Evolutionary conservation across 2,329 filamentous ascomycete genomes (phyloP).

Genomic region (Venturia effusa): DNA sequence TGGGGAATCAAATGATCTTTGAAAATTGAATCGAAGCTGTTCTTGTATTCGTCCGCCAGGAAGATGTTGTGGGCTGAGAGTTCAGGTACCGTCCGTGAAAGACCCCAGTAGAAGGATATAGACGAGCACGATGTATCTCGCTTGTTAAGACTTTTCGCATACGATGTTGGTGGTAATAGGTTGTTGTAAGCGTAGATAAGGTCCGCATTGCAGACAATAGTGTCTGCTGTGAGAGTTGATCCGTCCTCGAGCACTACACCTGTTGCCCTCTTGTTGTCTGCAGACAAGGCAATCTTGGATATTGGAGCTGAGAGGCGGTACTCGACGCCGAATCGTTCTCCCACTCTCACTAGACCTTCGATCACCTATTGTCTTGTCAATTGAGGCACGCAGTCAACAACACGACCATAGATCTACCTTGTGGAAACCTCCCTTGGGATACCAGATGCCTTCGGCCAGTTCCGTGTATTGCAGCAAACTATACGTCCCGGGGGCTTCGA

Average conservation of each 20-base stretch:
- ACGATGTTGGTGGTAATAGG: slow-evolving; percentile 46
- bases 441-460: slow-evolving; percentile 66
- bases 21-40: slow-evolving; percentile 69
- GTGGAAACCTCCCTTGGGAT: slow-evolving; percentile 61
- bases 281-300: slow-evolving; percentile 41
- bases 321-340: slow-evolving; percentile 49
- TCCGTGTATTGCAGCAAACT: slow-evolving; percentile 65
- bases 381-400: background rate
- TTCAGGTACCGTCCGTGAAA: slow-evolving; percentile 49
- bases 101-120: slow-evolving; percentile 68
- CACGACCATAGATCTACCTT: slow-evolving; percentile 29
- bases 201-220: slow-evolving; percentile 63
- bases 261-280: slow-evolving; percentile 40
- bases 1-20: slow-evolving; percentile 54
- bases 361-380: slow-evolving; percentile 31
- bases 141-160: slow-evolving; percentile 32
- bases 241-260: slow-evolving; percentile 9
- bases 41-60: slow-evolving; percentile 59
- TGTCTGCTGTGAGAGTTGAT: slow-evolving; percentile 45
- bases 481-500: slow-evolving; percentile 65
- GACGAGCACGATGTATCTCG: slow-evolving; percentile 56
- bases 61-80: slow-evolving; percentile 67
- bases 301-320: slow-evolving; percentile 52
- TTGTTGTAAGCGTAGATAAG: slow-evolving; percentile 65
- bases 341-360: slow-evolving; percentile 52